Base-by-base conservation (phyloP, 1,139 yeast genomes). In the Wickerhamomyces sp. region DNA sequence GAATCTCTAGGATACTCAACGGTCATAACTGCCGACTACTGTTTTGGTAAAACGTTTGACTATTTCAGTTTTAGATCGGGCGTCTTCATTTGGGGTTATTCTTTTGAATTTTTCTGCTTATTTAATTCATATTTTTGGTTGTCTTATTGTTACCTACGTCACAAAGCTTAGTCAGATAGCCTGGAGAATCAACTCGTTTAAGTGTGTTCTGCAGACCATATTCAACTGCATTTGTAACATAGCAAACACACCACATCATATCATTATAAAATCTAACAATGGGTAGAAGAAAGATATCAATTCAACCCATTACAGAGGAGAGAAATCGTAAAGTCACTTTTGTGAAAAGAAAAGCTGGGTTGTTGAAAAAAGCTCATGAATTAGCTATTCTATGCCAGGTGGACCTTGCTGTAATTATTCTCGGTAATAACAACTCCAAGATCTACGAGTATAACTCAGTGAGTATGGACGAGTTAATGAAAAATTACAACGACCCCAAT, bases 271-370 rank as follows among this genome's bases (percentile, higher is more conserved):
- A 28, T 14, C 3, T 10, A 8, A 38, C 36, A 32, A 92, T 92
- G 98, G 98, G 98, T 38, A 82, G 98, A 71, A 83, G 97, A 67
- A 92, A 92, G 64, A 92, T 92, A 49, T 95, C 87, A 51, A 92
- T 92, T 54, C 81, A 86, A 61, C 97, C 97, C 35, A 79, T 92
- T 45, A 71, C 81, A 7, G 96, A 92, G 52, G 97, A 90, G 61
- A 72, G 97, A 45, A 90, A 89, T 62, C 66, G 89, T 47, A 80
- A 94, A 7, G 90, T 83, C 25, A 92, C 98, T 0, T 92, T 92
- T 61, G 88, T 88, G 48, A 92, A 92, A 62, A 75, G 98, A 41
- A 92, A 90, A 61, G 95, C 96, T 0, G 98, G 98, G 1, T 69
- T 92, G 36, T 90, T 92, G 68, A 92, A 92, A 60, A 92, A 92